Base-by-base conservation (phyloP, 2,329 filamentous ascomycete genomes). In the Microcyclosporella mali region DNA sequence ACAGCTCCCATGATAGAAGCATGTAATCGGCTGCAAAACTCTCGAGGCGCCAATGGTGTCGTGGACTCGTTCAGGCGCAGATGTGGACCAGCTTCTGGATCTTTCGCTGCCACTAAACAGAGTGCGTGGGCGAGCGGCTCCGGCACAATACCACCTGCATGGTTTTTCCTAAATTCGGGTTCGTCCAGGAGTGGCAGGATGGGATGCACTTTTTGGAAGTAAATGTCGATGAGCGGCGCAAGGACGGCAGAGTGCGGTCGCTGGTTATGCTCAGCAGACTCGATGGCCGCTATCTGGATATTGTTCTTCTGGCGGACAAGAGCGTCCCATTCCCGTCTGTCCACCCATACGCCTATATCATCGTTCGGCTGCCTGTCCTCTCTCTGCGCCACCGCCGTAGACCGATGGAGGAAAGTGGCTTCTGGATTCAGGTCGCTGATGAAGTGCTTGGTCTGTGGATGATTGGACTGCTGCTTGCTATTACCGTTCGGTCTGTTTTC, bases 31-130 rank as follows among this genome's bases (percentile, higher is more conserved):
- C 66, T 66, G 14, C 68, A 70, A 53, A 72, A 73, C 15, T 70
- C 64, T 25, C 68, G 60, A 9, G 68, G 66, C 27, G 59, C 60
- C 12, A 70, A 55, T 49, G 56, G 46, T 3, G 56, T 56, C 4
- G 59, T 48, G 4, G 55, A 51, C 6, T 65, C 62, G 1, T 57
- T 59, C n/a, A 71, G 56, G 30, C 56, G 59, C 11, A 72, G 58
- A 43, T 68, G 58, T 7, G 61, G 56, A 16, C 58, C 58, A n/a
- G 70, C 70, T 29, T 64, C 56, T 2, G 66, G 58, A 47, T 73
- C 70, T 46, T 71, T 71, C 0, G 69, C 71, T 12, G 70, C 69
- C 14, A 71, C 66, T 8, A 73, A 60, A 47, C 70, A 74, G 4
- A 73, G 66, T 3, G 69, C 68, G 49, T 72, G 66, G 43, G 66